A percentile compares a stretch with the other conserved stretches of the same genome.
Evolutionary conservation across 495 filamentous ascomycete species (phyloP).

Genomic region (Evernia prunastri): DNA sequence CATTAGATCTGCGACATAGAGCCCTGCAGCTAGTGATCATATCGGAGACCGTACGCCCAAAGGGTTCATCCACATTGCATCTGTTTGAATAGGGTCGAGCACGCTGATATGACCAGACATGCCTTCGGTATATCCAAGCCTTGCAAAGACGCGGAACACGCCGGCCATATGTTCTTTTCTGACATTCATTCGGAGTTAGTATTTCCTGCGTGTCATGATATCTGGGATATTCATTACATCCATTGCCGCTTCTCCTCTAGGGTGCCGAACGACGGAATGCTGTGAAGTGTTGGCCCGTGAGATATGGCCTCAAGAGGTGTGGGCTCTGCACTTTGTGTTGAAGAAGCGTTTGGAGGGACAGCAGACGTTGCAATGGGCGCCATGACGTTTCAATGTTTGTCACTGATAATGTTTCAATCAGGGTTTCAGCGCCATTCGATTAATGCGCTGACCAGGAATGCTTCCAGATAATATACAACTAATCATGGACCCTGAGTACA

Average conservation of each 20-base stretch:
- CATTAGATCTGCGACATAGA: not conserved
- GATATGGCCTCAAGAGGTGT: constrained; percentile 15
- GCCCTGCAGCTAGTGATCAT: not conserved
- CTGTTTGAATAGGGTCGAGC: constrained; percentile 30
- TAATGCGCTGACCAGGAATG: not conserved
- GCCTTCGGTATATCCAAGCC: constrained; percentile 32
- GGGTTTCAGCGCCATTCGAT: not conserved
- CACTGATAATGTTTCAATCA: not conserved
- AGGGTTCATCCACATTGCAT: constrained; percentile 33
- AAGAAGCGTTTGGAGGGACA: not conserved
- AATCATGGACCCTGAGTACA: not conserved
- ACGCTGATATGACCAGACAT: constrained; percentile 34
- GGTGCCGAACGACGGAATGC: constrained; percentile 4
- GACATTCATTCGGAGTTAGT: not conserved
- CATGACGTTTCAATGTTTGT: not conserved
- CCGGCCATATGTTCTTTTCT: constrained; percentile 44
- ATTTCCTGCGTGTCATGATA: not conserved
- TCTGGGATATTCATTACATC: not conserved
- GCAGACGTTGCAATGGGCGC: not conserved
- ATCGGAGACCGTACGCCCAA: constrained; percentile 17
- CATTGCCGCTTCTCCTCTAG: constrained; percentile 13
- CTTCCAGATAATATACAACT: not conserved
- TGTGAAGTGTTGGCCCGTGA: constrained; percentile 10
- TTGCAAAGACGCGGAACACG: constrained; percentile 33
- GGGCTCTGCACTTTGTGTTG: not conserved